Evolutionary conservation across 495 filamentous ascomycete species (phyloP), one percentile per base, ranked within the genome.

Genomic region (Penicillium pancosmium): DNA sequence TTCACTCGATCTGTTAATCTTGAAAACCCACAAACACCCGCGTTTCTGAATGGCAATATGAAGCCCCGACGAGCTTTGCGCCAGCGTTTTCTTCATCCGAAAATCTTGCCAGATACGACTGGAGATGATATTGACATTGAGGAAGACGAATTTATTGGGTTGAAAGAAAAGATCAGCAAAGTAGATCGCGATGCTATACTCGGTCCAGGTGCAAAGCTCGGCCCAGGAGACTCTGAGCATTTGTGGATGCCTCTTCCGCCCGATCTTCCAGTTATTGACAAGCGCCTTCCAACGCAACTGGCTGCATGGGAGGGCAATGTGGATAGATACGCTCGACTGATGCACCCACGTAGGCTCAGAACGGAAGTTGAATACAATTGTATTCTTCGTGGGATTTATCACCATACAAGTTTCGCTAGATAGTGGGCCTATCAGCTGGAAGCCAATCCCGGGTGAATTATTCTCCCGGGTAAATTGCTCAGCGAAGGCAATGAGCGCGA

Each of bases 31-130:
- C 52, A 18, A 8, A 51, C 48, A 41, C 48, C 57, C 50, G 61
- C 61, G 38, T 63, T 49, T 52, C 54, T 74, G 43, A 73, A 73
- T 63, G 68, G 70, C 25, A 66, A 74, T 59, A 73, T 64, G 16
- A 59, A 59, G 55, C 60, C 66, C 23, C 59, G 67, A 53, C 60
- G 53, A 54, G 55, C 52, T 51, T 57, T 69, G 16, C 53, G 25
- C 2, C 25, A 27, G 25, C 25, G 25, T 3, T 21, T 21, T 21
- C 21, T 21, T 21, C 21, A 1, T 21, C 21, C 23, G 23, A 51
- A 51, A 54, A 62, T 63, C 55, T 50, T 57, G 27, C 47, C 53
- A 47, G 63, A 66, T 16, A 57, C 41, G 33, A 53, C 52, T 56
- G 49, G 43, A 27, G 52, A 59, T 56, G 52, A 59, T 44, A 59